Evolutionary conservation across 768 basidiomycete genomes (phyloP), one percentile per base, ranked within the genome.

Genomic region (Rhizopogon rudus): DNA sequence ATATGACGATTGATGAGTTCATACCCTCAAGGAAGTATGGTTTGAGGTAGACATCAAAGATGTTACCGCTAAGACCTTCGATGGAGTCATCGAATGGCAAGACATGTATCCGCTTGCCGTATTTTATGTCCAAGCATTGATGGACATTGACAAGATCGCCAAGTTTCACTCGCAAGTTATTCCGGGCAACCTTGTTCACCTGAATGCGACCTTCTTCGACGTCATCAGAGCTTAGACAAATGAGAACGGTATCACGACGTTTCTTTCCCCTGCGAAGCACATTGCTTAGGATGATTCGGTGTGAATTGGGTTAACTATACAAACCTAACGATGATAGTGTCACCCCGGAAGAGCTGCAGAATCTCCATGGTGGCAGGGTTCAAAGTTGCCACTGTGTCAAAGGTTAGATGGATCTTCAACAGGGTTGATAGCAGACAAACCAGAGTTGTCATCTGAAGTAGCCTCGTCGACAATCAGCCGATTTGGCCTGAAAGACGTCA

Each of bases 151-250:
- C 93, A 53, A 98, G 81, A 72, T 99, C 97, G 42, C 91, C 96
- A 42, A 98, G 86, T 77, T 98, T 98, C 63, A 98, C 93, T 53
- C 96, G 91, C 45, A 98, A 75, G 75, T 99, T 98, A 77, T 98
- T 96, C 55, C 97, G 92, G n/a, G 97, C 97, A 37, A 99, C 97
- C 74, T 98, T 98, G 86, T 99, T 99, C 75, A 99, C 77, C 65
- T 97, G 95, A 60, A 99, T 95, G 69, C 92, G 91, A 55, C 97
- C 96, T 73, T 98, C 97, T 64, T 98, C 97, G 58, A 98, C 92
- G 58, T 96, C 93, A 65, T 98, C 97, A 40, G 90, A 91, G 66
- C 88, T 90, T 66, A 99, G 73, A 66, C 94, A 97, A 70, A 98
- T 98, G 58, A 99, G 86, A 42, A 99, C 97, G 7, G 96, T 98